Evolutionary conservation across 352 stramenopile genomes (phyloP).

Genomic region (Aphanomyces invadans): DNA sequence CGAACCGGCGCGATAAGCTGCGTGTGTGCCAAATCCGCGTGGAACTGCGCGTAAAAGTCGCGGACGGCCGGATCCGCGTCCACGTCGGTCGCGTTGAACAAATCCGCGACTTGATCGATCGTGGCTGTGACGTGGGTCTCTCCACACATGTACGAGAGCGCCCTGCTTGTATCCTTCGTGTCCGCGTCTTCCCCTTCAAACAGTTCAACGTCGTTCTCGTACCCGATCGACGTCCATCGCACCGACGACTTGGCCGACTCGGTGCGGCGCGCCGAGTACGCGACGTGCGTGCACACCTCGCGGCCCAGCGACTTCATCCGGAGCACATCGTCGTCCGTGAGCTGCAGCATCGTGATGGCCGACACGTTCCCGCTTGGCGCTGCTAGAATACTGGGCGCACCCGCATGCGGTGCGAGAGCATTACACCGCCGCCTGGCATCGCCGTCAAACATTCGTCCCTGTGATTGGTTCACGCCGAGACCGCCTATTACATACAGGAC

Average conservation of each 20-base stretch:
- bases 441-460: neutral
- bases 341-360: constrained; percentile 28
- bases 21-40: constrained; percentile 54
- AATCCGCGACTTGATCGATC: constrained; percentile 73
- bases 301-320: constrained; percentile 67
- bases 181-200: constrained; percentile 41
- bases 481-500: too few species aligned
- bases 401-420: neutral
- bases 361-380: too few species aligned
- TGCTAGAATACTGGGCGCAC: neutral
- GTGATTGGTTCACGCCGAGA: too few species aligned
- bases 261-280: constrained; percentile 61
- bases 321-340: constrained; percentile 60
- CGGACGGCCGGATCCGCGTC: constrained; percentile 20
- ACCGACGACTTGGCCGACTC: constrained; percentile 49
- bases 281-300: constrained; percentile 75
- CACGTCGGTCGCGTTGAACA: constrained; percentile 65
- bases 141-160: constrained; percentile 36
- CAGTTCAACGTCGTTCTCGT: constrained; percentile 64
- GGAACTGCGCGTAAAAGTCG: constrained; percentile 32
- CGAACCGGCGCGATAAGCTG: constrained; percentile 62
- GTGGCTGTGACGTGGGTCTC: constrained; percentile 60
- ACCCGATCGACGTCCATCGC: constrained; percentile 59
- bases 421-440: neutral
- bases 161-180: neutral